Conservation (phyloP, 1,139 yeast species). For the Protomyces pachydermus region DNA sequence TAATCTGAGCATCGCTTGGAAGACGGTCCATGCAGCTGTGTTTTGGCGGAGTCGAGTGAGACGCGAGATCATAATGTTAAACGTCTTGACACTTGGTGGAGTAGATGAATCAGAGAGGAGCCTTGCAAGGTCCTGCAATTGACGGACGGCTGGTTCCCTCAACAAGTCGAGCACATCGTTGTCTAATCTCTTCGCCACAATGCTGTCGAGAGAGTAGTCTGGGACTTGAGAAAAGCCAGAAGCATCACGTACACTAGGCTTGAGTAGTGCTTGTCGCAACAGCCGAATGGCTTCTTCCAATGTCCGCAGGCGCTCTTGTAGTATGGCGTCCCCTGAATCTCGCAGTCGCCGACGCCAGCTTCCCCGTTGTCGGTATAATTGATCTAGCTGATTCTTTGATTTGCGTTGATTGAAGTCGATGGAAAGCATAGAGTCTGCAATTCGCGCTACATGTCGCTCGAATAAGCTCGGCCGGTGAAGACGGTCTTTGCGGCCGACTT, state of each 20-base stretch:
- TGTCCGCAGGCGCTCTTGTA: background rate
- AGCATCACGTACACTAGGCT: background rate
- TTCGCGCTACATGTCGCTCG: background rate
- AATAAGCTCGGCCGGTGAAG: background rate
- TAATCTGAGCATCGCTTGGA: constrained; percentile 29
- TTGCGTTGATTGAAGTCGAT: background rate
- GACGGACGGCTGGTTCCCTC: background rate
- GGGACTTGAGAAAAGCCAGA: background rate
- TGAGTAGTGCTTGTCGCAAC: background rate
- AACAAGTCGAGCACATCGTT: constrained; percentile 1
- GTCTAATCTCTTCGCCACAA: background rate
- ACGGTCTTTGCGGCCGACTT: background rate
- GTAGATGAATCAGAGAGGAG: constrained; percentile 6
- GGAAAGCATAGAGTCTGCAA: background rate
- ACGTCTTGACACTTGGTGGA: constrained; percentile 29
- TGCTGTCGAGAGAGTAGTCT: background rate
- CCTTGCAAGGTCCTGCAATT: constrained; percentile 1
- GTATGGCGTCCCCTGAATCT: background rate
- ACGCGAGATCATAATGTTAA: constrained; percentile 30
- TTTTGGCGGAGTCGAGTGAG: constrained; percentile 29
- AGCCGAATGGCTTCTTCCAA: background rate
- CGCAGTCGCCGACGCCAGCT: background rate
- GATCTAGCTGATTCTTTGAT: background rate
- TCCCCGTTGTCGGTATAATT: background rate
- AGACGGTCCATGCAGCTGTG: constrained; percentile 31